Conservation (phyloP, 148 eudicot species). For the Nepenthes gracilis region DNA sequence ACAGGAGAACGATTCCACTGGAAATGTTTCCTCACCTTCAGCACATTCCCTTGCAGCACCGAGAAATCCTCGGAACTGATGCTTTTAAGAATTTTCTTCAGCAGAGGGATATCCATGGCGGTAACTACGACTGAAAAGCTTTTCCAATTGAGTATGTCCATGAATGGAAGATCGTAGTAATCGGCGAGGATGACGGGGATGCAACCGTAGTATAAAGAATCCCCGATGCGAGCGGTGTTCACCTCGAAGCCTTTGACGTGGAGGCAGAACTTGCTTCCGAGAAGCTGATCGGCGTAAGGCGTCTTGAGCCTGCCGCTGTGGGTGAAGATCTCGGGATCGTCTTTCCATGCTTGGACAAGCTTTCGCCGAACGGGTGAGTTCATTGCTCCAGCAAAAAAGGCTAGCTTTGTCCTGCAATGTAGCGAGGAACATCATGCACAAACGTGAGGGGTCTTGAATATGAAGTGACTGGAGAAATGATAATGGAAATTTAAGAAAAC, state of each 20-base stretch:
- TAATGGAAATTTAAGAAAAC: background rate
- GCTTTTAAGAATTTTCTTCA: conserved; percentile 51
- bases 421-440: background rate
- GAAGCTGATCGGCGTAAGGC: conserved; percentile 59
- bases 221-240: conserved; percentile 82
- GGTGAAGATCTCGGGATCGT: conserved; percentile 48
- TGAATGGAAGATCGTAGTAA: conserved; percentile 79
- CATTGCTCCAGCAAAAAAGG: conserved; percentile 81
- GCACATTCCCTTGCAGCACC: conserved; percentile 35
- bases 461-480: background rate
- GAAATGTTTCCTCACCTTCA: conserved; percentile 49
- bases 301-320: conserved; percentile 43
- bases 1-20: conserved; percentile 38
- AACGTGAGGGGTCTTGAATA: background rate
- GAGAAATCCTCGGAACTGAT: conserved; percentile 26
- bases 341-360: conserved; percentile 44
- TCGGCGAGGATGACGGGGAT: conserved; percentile 83
- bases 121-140: conserved; percentile 54
- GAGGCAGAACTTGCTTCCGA: conserved; percentile 68
- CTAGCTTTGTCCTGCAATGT: conserved; percentile 53
- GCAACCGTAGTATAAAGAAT: conserved; percentile 78
- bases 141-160: conserved; percentile 65
- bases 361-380: conserved; percentile 45
- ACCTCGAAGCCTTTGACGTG: conserved; percentile 95
- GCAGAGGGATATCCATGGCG: conserved; percentile 38